Conservation (phyloP, 2,329 filamentous ascomycete genomes). For the Aureobasidium sp. region DNA sequence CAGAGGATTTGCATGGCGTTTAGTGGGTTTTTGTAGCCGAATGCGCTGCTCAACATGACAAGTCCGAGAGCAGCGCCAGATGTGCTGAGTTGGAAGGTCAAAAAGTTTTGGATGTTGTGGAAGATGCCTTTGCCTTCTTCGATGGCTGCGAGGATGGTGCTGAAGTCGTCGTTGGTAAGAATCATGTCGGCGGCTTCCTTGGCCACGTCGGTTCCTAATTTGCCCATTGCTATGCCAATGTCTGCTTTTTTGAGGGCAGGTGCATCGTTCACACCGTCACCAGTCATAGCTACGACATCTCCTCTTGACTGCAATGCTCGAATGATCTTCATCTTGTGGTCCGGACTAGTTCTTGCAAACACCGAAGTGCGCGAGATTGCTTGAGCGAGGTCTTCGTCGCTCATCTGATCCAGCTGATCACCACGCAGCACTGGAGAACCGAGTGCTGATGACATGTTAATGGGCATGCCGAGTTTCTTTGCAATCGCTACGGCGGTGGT, state of each 20-base stretch:
- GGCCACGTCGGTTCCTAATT: conserved; percentile 89
- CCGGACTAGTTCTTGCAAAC: conserved; percentile 91
- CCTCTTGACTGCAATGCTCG: conserved; percentile 82
- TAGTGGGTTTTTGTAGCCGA: conserved; percentile 89
- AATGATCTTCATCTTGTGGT: conserved; percentile 98
- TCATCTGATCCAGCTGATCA: conserved; percentile 91
- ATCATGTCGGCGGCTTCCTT: conserved; percentile 97
- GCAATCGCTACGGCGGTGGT: conserved; percentile 92
- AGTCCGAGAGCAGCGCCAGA: conserved; percentile 88
- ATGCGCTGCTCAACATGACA: conserved; percentile 83
- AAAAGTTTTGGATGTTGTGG: conserved; percentile 98
- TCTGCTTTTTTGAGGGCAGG: conserved; percentile 95
- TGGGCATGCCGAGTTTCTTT: conserved; percentile 87
- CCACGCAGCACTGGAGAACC: conserved; percentile 72
- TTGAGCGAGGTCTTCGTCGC: conserved; percentile 70
- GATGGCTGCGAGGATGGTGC: conserved; percentile 86
- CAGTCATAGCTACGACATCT: conserved; percentile 98
- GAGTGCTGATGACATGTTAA: conserved; percentile 53
- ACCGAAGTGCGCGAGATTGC: conserved; percentile 86
- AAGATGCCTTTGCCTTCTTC: conserved; percentile 99
- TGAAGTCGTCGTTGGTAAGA: conserved; percentile 81
- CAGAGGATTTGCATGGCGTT: conserved; percentile 99
- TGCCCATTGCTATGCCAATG: conserved; percentile 96
- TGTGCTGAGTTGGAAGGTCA: conserved; percentile 96
- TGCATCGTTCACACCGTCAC: conserved; percentile 95